A percentile compares a stretch with the other conserved stretches of the same genome.
Conservation (phyloP, 78 protist genomes). For the Dictyostelium purpureum region DNA sequence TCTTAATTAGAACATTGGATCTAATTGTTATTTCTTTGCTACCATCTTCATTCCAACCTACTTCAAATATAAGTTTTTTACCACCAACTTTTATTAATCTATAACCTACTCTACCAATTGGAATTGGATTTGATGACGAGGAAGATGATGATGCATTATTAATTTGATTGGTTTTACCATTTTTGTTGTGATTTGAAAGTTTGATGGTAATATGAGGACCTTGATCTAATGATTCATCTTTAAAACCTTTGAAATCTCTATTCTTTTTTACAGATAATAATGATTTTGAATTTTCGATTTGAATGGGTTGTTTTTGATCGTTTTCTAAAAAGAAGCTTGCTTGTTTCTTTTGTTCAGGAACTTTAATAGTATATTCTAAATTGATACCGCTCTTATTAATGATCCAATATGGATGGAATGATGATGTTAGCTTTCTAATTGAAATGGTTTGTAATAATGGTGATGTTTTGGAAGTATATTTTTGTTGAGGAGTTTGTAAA, state of each 20-base stretch:
- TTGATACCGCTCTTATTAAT: conserved; percentile 55
- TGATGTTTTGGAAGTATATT: background rate
- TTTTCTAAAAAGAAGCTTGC: background rate
- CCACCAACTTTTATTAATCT: background rate
- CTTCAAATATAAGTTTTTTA: conserved; percentile 38
- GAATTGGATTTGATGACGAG: conserved; percentile 4
- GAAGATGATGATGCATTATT: background rate
- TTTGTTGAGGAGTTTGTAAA: background rate
- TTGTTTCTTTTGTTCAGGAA: background rate
- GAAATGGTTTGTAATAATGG: conserved; percentile 62
- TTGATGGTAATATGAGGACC: conserved; percentile 27
- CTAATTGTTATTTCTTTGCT: conserved; percentile 58
- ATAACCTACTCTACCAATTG: conserved; percentile 53
- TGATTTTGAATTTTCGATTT: conserved; percentile 30
- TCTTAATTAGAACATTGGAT: conserved; percentile 26
- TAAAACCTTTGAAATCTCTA: conserved; percentile 36
- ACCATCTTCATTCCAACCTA: conserved; percentile 82
- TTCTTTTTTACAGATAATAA: conserved; percentile 1
- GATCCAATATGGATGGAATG: conserved; percentile 77
- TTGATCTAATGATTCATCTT: conserved; percentile 11
- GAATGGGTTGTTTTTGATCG: conserved; percentile 59
- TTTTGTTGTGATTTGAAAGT: background rate
- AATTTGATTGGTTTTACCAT: background rate
- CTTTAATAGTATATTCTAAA: conserved; percentile 33
- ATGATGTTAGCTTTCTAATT: conserved; percentile 51